These are phyloP conservation scores for Trametes maxima DNA, from an alignment of 768 basidiomycete genomes.

Conservation along the genomic window DNA sequence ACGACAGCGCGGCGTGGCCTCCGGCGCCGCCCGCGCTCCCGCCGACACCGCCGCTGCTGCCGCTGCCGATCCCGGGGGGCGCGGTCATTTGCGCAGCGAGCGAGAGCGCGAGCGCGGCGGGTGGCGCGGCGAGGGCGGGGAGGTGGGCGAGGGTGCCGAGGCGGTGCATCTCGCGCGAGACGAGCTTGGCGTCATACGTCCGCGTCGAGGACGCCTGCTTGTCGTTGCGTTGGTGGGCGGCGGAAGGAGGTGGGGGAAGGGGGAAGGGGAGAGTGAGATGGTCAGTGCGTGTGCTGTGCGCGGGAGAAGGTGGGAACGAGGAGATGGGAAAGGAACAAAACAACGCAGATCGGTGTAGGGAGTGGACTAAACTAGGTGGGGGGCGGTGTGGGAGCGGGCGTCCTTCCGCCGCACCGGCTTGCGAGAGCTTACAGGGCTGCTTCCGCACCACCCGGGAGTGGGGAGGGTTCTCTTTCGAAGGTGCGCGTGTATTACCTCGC, in stretches of 20 bases:
- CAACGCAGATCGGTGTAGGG: background rate
- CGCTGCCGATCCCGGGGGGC: no score
- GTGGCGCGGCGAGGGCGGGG: conserved; percentile 44
- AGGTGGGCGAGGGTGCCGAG: conserved; percentile 64
- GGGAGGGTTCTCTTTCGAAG: no score
- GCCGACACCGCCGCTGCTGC: no score
- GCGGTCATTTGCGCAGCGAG: conserved; percentile 41
- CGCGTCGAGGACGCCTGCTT: conserved; percentile 37
- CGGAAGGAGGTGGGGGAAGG: background rate
- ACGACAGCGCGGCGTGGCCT: background rate
- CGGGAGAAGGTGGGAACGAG: background rate
- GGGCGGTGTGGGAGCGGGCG: background rate
- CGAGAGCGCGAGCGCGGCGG: conserved; percentile 45
- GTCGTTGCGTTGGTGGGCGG: no score
- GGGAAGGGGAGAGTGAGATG: background rate
- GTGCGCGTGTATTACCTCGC: no score
- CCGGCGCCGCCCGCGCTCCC: no score
- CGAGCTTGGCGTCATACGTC: conserved; percentile 79
- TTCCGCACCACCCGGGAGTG: no score
- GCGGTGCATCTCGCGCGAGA: conserved; percentile 84
- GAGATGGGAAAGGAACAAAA: conserved; percentile 2
- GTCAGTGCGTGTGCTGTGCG: background rate
- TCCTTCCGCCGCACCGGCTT: background rate
- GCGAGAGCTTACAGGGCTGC: background rate
- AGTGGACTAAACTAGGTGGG: background rate